phyloP scores from a whole-genome alignment of 1,139 yeast species.

The Pneumocystis sp. region DNA sequence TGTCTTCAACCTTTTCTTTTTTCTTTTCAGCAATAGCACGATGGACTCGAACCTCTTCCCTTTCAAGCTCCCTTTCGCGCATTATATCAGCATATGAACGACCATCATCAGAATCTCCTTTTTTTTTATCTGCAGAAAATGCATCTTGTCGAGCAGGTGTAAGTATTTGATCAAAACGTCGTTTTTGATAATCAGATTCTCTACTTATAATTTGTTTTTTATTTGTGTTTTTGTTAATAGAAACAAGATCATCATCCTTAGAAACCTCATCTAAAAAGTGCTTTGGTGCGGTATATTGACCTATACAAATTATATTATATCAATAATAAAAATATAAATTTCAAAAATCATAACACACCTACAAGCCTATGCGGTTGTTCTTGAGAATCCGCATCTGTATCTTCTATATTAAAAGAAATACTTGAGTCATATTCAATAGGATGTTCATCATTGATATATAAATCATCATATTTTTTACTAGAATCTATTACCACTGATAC shows the following conservation, averaged over 20 bases:
- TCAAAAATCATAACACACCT: not conserved
- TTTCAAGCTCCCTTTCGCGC: constrained; percentile 22
- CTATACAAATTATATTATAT: not conserved
- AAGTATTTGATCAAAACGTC: constrained; percentile 26
- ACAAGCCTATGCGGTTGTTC: not conserved
- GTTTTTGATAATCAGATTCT: constrained; percentile 29
- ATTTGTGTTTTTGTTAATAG: constrained; percentile 6
- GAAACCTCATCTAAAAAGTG: constrained; percentile 21
- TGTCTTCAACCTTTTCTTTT: constrained; percentile 1
- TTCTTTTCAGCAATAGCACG: constrained; percentile 18
- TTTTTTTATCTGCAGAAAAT: constrained; percentile 15
- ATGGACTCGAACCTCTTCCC: constrained; percentile 22
- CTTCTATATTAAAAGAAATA: not conserved
- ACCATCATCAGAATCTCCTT: constrained; percentile 17
- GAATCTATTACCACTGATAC: not conserved
- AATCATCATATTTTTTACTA: not conserved
- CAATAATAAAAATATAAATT: not conserved
- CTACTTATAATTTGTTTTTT: constrained; percentile 25
- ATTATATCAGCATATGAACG: constrained; percentile 18
- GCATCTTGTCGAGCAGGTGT: constrained; percentile 17
- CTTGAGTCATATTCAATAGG: not conserved
- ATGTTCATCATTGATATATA: not conserved
- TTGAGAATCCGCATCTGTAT: not conserved
- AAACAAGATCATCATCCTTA: constrained; percentile 21
- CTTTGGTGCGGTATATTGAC: constrained; percentile 23